Evolutionary conservation across 2,329 filamentous ascomycete species (phyloP), one percentile per base, ranked within the genome.

Genomic region (Aspergillus ibericus): DNA sequence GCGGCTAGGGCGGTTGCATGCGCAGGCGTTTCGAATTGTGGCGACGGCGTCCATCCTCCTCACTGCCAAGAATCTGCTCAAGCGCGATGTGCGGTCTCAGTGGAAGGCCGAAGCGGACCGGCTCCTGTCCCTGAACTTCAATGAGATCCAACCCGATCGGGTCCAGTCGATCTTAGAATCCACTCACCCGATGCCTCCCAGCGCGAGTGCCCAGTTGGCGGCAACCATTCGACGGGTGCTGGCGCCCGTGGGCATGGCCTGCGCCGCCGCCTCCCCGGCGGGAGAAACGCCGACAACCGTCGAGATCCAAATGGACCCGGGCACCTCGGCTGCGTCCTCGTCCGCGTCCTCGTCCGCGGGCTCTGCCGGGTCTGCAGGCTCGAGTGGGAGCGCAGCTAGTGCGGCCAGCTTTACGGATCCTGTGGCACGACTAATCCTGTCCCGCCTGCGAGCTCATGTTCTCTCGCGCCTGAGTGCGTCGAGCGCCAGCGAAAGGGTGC

Each of bases 11-110:
- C 76, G 77, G 36, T 77, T 87, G 46, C 82, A 85, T 53, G 77
- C 80, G 53, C 80, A 82, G 42, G 79, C 80, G 1, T 79, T 86
- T 58, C 80, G 83, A 55, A 82, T 88, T 59, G 82, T 84, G 2
- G 83, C 84, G 12, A 83, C 86, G 27, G 84, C 84, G 27, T 83
- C 85, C 5, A 85, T 88, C 54, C 75, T 88, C 3, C 77, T 88
- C 35, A 88, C 84, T 0, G 85, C 85, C 8, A 88, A 88, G 75
- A 88, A 87, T 59, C 75, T 88, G 4, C 80, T 88, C 32, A 86
- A 86, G 66, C 83, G 86, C 7, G 86, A 88, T 68, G 82, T 85
- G 5, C 83, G 86, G 53, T 83, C 82, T 13, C 82, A 85, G 57
- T 88, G 86, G 86, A 87, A 86, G 66, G 77, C 79, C 3, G 83